Percentiles rank a stretch among this genome's conserved stretches.
Evolutionary conservation across 1,284 basidiomycete genomes (phyloP).

Genomic region (Leccinum pachyderme): DNA sequence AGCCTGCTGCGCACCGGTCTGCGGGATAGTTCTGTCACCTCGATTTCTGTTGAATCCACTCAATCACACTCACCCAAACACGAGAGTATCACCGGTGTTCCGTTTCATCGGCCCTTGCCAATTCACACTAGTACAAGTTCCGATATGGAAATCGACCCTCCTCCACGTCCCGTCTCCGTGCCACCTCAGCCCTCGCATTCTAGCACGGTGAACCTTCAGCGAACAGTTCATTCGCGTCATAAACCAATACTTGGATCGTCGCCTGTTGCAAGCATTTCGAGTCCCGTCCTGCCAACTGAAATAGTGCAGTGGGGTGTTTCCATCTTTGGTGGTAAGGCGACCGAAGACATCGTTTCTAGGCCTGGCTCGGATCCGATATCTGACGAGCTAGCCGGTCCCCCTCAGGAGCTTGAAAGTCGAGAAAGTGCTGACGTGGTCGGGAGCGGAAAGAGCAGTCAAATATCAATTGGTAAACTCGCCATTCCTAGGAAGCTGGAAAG

Average conservation of each 20-base stretch:
- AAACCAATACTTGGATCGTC: conserved; percentile 14
- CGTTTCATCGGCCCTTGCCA: conserved; percentile 8
- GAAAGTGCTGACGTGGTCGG: conserved; percentile 13
- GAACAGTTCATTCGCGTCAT: not conserved
- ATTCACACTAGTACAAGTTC: conserved; percentile 6
- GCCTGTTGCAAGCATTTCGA: conserved; percentile 17
- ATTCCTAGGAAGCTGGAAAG: not conserved
- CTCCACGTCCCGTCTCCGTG: conserved; percentile 19
- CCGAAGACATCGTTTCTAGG: conserved; percentile 11
- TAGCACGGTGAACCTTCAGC: not conserved
- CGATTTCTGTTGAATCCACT: conserved; percentile 25
- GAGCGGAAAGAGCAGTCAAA: conserved; percentile 5
- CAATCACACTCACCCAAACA: conserved; percentile 16
- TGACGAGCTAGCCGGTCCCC: conserved; percentile 14
- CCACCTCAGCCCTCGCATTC: conserved; percentile 14
- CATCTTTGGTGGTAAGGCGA: conserved; percentile 3
- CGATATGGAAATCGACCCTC: conserved; percentile 33
- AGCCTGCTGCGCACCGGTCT: conserved; percentile 24
- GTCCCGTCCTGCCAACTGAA: conserved; percentile 11
- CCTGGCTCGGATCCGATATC: conserved; percentile 16
- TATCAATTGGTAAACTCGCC: conserved; percentile 5
- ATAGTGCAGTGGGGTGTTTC: not conserved
- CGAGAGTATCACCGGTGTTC: conserved; percentile 3
- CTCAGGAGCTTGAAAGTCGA: conserved; percentile 17
- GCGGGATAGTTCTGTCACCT: conserved; percentile 31